Percentiles rank a stretch among this genome's conserved stretches.
These are phyloP conservation scores for Vanderwaltozyma verrucispora DNA, from an alignment of 805 yeast genomes.

Conservation along the genomic window DNA sequence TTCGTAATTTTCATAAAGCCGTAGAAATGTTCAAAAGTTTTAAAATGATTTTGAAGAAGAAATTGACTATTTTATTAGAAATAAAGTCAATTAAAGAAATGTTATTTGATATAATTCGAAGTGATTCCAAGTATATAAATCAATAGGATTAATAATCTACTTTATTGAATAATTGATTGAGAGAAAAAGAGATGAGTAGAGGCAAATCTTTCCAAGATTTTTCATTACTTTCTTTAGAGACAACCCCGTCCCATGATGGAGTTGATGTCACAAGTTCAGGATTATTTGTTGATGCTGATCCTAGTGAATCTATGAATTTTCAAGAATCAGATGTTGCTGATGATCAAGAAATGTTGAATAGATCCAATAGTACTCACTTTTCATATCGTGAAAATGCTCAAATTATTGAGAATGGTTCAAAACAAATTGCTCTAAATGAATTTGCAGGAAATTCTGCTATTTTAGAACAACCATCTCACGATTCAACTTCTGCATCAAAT, in stretches of 20 bases:
- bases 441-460: constrained; percentile 6
- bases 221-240: constrained; percentile 19
- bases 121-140: too few species aligned
- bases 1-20: too few species aligned
- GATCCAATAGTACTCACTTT: constrained; percentile 17
- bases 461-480: constrained; percentile 12
- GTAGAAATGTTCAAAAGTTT: too few species aligned
- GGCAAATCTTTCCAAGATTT: constrained; percentile 4
- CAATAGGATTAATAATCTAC: too few species aligned
- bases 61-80: too few species aligned
- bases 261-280: constrained; percentile 9
- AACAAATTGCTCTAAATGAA: constrained; percentile 24
- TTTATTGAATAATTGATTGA: too few species aligned
- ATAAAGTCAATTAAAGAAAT: too few species aligned
- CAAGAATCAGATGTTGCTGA: constrained; percentile 3
- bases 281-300: constrained; percentile 8
- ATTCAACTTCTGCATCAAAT: neutral
- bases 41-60: too few species aligned
- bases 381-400: constrained; percentile 27
- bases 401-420: constrained; percentile 23
- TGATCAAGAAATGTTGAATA: neutral
- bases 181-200: constrained; percentile 1
- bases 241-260: constrained; percentile 21
- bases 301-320: neutral
- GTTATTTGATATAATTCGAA: too few species aligned